These are phyloP conservation scores for Leishmania lainsoni DNA, from an alignment of 208 protist species.

Conservation along the genomic window DNA sequence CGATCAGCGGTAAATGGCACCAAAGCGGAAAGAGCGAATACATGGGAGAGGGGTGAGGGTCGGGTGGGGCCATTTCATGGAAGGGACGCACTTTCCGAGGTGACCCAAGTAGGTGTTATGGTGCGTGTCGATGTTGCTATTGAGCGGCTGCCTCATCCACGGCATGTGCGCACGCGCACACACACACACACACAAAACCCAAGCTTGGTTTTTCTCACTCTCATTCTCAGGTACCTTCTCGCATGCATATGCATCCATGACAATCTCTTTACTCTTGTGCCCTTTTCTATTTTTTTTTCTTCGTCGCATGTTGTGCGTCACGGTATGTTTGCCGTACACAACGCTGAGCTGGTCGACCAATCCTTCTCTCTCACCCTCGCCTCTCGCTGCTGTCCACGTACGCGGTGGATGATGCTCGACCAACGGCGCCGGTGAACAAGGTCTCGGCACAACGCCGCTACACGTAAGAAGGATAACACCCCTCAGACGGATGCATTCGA, in stretches of 20 bases:
- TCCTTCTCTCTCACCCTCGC: too few relatives aligned
- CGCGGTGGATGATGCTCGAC: background rate
- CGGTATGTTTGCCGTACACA: background rate
- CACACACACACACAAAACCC: background rate
- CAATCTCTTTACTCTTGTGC: background rate
- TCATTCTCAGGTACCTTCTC: background rate
- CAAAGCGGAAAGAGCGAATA: background rate
- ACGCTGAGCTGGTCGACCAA: background rate
- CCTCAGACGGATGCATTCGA: background rate
- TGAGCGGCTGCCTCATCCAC: background rate
- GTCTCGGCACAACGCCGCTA: background rate
- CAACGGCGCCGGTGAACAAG: background rate
- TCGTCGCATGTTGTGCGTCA: background rate
- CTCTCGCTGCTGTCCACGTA: background rate
- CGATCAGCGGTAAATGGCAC: background rate
- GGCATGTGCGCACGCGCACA: background rate
- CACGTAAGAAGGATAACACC: background rate
- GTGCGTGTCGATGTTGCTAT: background rate
- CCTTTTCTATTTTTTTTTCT: background rate
- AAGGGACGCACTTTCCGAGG: background rate
- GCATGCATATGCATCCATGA: background rate
- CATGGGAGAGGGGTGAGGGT: background rate
- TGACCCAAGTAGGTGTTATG: too few relatives aligned
- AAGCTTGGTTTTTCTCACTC: background rate
- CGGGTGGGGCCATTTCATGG: background rate